Percentiles rank a stretch among this genome's conserved stretches.
These are phyloP conservation scores for Fusarium xylarioides DNA, from an alignment of 2,329 filamentous ascomycete species.

Conservation along the genomic window DNA sequence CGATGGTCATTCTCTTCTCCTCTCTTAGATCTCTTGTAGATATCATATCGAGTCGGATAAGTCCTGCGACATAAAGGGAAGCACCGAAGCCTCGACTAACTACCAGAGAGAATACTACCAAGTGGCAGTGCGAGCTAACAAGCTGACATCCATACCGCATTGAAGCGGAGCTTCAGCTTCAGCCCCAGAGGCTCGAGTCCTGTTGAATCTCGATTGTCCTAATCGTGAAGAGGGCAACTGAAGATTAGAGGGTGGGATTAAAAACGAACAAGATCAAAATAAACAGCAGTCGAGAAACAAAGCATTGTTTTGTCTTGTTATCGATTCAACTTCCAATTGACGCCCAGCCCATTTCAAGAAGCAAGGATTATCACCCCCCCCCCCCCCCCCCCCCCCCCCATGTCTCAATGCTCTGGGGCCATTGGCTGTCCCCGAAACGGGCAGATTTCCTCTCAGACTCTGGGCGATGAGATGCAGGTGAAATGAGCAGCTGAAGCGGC, in stretches of 20 bases:
- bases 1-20: background rate
- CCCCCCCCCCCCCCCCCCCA: slow-evolving; percentile 31
- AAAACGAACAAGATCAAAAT: background rate
- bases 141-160: background rate
- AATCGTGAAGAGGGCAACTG: background rate
- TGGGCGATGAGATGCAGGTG: slow-evolving; percentile 10
- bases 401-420: slow-evolving; percentile 16
- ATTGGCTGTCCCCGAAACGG: slow-evolving; percentile 2
- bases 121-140: slow-evolving; percentile 4
- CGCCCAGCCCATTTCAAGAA: background rate
- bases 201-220: background rate
- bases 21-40: background rate
- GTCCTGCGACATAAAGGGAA: background rate
- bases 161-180: background rate
- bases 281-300: background rate
- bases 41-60: background rate
- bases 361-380: slow-evolving; percentile 18
- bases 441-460: background rate
- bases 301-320: background rate
- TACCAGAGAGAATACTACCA: background rate
- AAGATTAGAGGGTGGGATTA: background rate
- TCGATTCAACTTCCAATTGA: background rate
- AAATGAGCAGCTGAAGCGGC: slow-evolving; percentile 6
- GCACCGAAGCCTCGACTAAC: background rate
- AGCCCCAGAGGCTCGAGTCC: background rate